Conservation (phyloP, 2,329 filamentous ascomycete species). For the Sporothrix humicola region DNA sequence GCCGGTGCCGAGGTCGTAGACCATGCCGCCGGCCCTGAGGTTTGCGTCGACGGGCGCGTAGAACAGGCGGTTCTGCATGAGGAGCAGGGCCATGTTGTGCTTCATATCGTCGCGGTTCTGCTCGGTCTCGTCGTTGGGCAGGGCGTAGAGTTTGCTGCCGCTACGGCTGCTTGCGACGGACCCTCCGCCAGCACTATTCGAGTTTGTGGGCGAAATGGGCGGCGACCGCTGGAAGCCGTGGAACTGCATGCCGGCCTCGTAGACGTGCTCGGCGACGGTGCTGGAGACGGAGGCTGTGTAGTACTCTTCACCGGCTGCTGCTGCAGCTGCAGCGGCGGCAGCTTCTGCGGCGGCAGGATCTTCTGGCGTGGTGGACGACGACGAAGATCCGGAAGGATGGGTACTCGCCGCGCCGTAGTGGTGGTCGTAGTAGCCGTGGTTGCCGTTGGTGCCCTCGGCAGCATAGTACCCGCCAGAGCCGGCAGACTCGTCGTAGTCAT, state of each 20-base stretch:
- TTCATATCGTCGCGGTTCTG: slow-evolving; percentile 52
- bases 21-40: slow-evolving; percentile 49
- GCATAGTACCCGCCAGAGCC: not conserved
- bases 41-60: slow-evolving; percentile 51
- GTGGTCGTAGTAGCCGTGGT: slow-evolving; percentile 8
- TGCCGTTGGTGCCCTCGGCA: slow-evolving; percentile 2
- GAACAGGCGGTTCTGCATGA: slow-evolving; percentile 49
- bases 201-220: slow-evolving; percentile 37
- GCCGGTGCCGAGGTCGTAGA: slow-evolving; percentile 58
- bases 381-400: not conserved
- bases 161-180: slow-evolving; percentile 30
- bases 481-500: not conserved
- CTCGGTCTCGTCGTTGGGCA: slow-evolving; percentile 51
- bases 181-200: slow-evolving; percentile 34
- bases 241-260: slow-evolving; percentile 46
- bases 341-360: not conserved
- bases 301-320: slow-evolving; percentile 23
- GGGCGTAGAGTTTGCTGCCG: slow-evolving; percentile 38
- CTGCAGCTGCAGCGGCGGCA: not conserved
- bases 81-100: slow-evolving; percentile 47
- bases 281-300: slow-evolving; percentile 43
- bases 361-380: not conserved
- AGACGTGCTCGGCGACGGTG: slow-evolving; percentile 44
- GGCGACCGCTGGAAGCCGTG: slow-evolving; percentile 44
- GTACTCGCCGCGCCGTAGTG: not conserved